A percentile compares a stretch with the other conserved stretches of the same genome.
Evolutionary conservation across 345 rosid genomes (phyloP).

Genomic region (Eucalyptus globulus): DNA sequence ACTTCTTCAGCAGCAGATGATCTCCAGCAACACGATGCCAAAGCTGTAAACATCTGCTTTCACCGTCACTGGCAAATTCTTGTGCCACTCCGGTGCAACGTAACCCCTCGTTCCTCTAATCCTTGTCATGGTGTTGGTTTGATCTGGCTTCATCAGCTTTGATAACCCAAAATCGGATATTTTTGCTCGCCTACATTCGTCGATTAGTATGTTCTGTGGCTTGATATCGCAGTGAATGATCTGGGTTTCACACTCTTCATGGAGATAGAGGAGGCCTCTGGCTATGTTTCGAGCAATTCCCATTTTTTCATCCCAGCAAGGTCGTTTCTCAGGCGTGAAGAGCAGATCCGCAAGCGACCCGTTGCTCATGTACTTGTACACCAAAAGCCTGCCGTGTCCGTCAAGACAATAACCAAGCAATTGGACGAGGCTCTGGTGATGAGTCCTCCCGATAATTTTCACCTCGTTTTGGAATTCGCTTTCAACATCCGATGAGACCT

Average conservation of each 20-base stretch:
- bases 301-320: not conserved
- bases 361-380: conserved; percentile 13
- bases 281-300: conserved; percentile 8
- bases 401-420: conserved; percentile 10
- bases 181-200: not conserved
- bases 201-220: conserved; percentile 10
- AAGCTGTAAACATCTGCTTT: conserved; percentile 20
- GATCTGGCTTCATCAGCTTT: conserved; percentile 14
- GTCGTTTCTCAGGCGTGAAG: not conserved
- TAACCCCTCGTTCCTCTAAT: conserved; percentile 3
- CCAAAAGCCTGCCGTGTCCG: conserved; percentile 1
- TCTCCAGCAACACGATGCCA: conserved; percentile 6
- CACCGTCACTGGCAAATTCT: conserved; percentile 3
- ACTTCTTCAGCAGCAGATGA: not conserved
- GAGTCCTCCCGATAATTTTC: conserved; percentile 9
- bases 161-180: conserved; percentile 17
- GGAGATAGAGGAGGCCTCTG: conserved; percentile 5
- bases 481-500: not conserved
- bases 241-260: conserved; percentile 10
- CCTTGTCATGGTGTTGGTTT: conserved; percentile 3
- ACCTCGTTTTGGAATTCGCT: conserved; percentile 12
- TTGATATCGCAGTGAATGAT: conserved; percentile 22
- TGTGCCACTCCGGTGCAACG: conserved; percentile 1
- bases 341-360: conserved; percentile 12
- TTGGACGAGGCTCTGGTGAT: conserved; percentile 9